phyloP scores from a whole-genome alignment of 1,139 yeast genomes.

The Pichia sp. region DNA sequence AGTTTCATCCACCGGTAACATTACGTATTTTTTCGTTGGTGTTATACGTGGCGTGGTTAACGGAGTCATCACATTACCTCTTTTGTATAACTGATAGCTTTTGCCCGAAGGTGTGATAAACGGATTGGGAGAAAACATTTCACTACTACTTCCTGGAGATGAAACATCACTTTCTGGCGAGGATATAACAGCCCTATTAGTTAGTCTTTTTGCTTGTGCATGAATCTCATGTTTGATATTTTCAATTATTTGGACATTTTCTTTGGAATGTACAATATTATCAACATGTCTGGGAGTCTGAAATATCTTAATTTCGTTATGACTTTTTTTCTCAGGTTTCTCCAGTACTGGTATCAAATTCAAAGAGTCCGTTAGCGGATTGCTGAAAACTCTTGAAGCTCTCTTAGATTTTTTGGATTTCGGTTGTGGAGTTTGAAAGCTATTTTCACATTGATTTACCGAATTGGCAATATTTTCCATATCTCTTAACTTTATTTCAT shows the following conservation, averaged over 20 bases:
- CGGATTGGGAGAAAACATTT: slow-evolving; percentile 19
- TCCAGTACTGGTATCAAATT: slow-evolving; percentile 10
- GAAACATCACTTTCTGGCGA: neutral
- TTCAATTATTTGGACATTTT: slow-evolving; percentile 7
- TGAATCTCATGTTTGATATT: slow-evolving; percentile 5
- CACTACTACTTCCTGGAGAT: slow-evolving; percentile 11
- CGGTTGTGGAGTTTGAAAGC: slow-evolving; percentile 2
- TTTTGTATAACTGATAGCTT: slow-evolving; percentile 7
- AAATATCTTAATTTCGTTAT: slow-evolving; percentile 5
- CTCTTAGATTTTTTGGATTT: neutral
- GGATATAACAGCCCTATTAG: neutral
- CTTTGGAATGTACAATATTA: slow-evolving; percentile 5
- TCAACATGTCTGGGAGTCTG: slow-evolving; percentile 7
- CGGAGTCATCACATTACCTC: slow-evolving; percentile 10
- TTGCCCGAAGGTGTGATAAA: slow-evolving; percentile 23
- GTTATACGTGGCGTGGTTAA: slow-evolving; percentile 10
- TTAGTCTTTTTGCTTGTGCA: too few relatives aligned
- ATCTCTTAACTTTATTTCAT: neutral
- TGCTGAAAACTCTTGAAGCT: slow-evolving; percentile 9
- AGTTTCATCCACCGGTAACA: slow-evolving; percentile 6
- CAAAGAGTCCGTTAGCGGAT: slow-evolving; percentile 8
- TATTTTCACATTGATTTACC: slow-evolving; percentile 2
- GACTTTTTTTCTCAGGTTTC: neutral
- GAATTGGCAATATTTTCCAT: slow-evolving; percentile 2
- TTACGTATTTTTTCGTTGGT: slow-evolving; percentile 7